Base-by-base conservation (phyloP, 371 early-diverging fungal genomes). In the Agmasoma carcini region DNA sequence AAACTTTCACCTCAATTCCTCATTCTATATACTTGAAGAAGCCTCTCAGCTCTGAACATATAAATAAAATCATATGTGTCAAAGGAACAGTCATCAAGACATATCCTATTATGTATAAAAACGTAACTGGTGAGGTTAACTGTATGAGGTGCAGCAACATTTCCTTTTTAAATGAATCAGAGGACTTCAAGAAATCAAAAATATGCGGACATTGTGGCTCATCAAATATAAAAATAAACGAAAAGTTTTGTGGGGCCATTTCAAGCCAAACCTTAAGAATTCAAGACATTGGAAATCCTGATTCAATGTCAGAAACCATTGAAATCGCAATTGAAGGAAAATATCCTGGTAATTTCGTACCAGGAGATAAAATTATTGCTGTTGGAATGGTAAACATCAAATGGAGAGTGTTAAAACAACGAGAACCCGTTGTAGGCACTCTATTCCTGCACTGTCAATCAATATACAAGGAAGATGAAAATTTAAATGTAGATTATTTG, bases 71-170 rank as follows among this genome's bases (percentile, higher is more conserved):
- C 20, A 51, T 74, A 4, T 25, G 53, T 39, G 51, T 71, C 0
- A 41, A 48, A 25, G 75, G 75, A 30, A 71, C 69, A 17, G 55
- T 74, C 0, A 62, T 70, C 17, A 66, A 62, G 50, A 44, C 56
- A 23, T 57, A 64, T 39, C 55, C 37, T 1, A 40, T 68, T 9
- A 51, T 67, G 14, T 63, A 71, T 26, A 71, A 54, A 44, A 53
- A 54, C 37, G 68, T 59, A 23, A 49, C 41, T 30, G 40, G 26
- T 1, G 53, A 59, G 33, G 37, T 48, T 36, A 30, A 25, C n/a
- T 71, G 71, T 27, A 20, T 68, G 19, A 56, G 57, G 26, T 71
- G 71, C 49, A 60, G 56, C 19, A 30, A 19, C 17, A 63, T 30
- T 44, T 51, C 23, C 11, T 39, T 43, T 40, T n/a, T 43, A 6